Base-by-base conservation (phyloP, 23 red algal genomes). In the Pyropia haitanensis region DNA sequence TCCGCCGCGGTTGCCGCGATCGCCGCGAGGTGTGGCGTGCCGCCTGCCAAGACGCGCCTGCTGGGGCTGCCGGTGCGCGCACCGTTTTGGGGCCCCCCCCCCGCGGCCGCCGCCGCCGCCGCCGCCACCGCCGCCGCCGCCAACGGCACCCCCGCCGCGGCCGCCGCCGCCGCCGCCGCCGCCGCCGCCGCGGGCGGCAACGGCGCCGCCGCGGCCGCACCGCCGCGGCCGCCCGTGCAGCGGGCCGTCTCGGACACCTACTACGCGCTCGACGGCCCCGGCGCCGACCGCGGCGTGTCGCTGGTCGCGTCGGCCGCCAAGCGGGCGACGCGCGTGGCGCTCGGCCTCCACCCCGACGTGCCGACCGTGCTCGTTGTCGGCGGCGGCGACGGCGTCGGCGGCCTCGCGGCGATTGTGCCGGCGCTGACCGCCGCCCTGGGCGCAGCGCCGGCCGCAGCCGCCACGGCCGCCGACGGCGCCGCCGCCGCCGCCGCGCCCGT, bases 301-400 rank as follows among this genome's bases (percentile, higher is more conserved):
- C 39, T 46, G 39, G 0, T 13, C 5, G 63, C 63, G 31, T 51
- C 63, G 1, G 22, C 10, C 8, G 29, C 56, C 25, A 87, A 87
- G 33, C 6, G 57, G 4, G 39, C 27, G 53, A 54, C 78, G 12
- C 71, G 88, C 10, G 17, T 32, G 15, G 49, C 67, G 1, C 60
- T 95, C 7, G 46, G 74, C 51, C 75, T 95, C 56, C 66, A 67
- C 23, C 81, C 71, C 9, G 61, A 73, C 16, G 64, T 69, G 18
- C 71, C 66, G 1, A 70, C 81, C 0, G 61, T 85, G 2, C 72
- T 95, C 14, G 51, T 86, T 32, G 50, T 95, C 1, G 88, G 88
- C 48, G 88, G 88, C 27, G 88, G 88, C 28, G 88, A 85, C 34
- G 88, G 88, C 5, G 79, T 95, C 24, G 80, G 80, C 52, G 73